Evolutionary conservation across 768 basidiomycete species (phyloP), one percentile per base, ranked within the genome.

Genomic region (Infundibulicybe gibba): DNA sequence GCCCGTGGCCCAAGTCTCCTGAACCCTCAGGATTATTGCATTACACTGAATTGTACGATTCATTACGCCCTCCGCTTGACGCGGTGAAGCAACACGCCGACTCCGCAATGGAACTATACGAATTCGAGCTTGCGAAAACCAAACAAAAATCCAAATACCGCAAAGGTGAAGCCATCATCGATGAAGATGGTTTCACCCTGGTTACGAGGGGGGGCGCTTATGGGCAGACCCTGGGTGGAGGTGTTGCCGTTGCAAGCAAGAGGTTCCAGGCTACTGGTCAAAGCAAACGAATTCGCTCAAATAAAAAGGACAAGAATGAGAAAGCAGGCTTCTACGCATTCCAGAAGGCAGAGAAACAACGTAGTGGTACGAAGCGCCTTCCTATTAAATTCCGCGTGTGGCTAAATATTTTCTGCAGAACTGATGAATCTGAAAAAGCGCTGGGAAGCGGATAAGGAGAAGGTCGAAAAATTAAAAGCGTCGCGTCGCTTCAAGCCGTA

Each of bases 151-250:
- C 81, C 17, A 74, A 80, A 59, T 90, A 87, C 58, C 76, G 70
- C 54, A 90, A 90, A 60, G 90, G 90, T 16, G 91, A 92, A 57
- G 91, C 88, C 5, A 75, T 95, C 47, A 88, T 95, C 37, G 94
- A 97, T 61, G 92, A 89, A 49, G 94, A 97, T 51, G 94, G 94
- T 2, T 97, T 95, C 63, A 95, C 92, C 10, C 79, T 97, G 11
- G 94, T 97, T 32, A 89, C 86, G n/a, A 77, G 94, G 32, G 90
- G 92, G 4, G 94, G 94, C 11, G 85, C 87, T 16, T 94, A 94
- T 56, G 93, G 94, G 4, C 75, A 90, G 59, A 90, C 90, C 1
- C 70, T 93, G 4, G 93, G 93, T 21, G 91, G 92, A 12, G 92
- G 90, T 1, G 71, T 76, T 63, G 79, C 63, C 65, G 61, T 78